Percentiles rank a stretch among this genome's conserved stretches.
These are phyloP conservation scores for Penicillium cataractarum DNA, from an alignment of 495 filamentous ascomycete genomes.

Conservation along the genomic window DNA sequence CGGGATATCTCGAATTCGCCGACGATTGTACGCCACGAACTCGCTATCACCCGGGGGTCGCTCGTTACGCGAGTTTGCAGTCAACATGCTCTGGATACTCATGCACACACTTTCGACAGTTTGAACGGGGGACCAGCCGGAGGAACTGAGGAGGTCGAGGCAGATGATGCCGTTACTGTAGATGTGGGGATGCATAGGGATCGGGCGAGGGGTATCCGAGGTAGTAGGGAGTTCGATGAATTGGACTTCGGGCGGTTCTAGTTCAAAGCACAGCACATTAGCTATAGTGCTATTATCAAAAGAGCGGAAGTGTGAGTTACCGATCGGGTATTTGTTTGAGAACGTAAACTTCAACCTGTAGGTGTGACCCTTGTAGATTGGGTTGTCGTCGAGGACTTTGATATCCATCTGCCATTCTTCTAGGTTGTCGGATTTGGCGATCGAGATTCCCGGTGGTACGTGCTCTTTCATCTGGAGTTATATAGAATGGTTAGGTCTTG, in stretches of 20 bases:
- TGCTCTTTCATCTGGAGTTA: constrained; percentile 49
- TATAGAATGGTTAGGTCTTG: not conserved
- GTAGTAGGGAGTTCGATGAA: constrained; percentile 63
- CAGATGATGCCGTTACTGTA: constrained; percentile 99
- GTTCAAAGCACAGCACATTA: not conserved
- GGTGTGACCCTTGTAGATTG: constrained; percentile 77
- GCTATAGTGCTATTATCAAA: not conserved
- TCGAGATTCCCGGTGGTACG: constrained; percentile 68
- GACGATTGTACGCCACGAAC: constrained; percentile 77
- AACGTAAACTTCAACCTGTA: constrained; percentile 91
- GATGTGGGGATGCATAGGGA: constrained; percentile 96
- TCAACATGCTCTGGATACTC: constrained; percentile 98
- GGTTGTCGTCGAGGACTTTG: constrained; percentile 85
- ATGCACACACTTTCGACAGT: constrained; percentile 97
- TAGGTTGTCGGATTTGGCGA: constrained; percentile 79
- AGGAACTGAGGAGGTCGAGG: constrained; percentile 83
- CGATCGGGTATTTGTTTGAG: constrained; percentile 83
- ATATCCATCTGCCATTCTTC: constrained; percentile 96
- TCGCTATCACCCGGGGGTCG: constrained; percentile 83
- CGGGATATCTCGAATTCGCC: constrained; percentile 79
- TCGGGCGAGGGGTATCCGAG: constrained; percentile 60
- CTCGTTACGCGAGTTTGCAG: constrained; percentile 88
- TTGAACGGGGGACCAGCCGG: constrained; percentile 95
- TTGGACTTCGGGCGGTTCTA: constrained; percentile 91
- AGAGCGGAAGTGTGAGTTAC: constrained; percentile 47